Base-by-base conservation (phyloP, 352 stramenopile species). In the Pythium periplocum region DNA sequence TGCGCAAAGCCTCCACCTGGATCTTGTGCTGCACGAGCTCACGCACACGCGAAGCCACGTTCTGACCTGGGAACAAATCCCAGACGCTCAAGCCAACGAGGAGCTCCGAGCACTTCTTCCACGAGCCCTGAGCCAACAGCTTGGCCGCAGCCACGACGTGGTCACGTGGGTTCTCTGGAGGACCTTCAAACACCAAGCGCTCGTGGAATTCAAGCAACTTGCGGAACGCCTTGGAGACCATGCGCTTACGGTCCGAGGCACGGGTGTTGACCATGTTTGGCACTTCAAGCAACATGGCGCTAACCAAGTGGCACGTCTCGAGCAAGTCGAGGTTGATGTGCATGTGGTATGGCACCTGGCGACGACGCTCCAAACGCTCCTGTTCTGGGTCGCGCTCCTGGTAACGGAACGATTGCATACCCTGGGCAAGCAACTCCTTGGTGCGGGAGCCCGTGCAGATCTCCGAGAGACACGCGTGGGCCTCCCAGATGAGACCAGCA, bases 251-350 rank as follows among this genome's bases (percentile, higher is more conserved):
- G 63, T 96, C 79, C 54, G 80, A 78, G 4, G 84, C 65, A 47
- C 77, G 78, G 58, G 78, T 71, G 57, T 93, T 91, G 35, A 97
- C 93, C 90, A 98, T 98, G 75, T 98, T 98, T 38, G 96, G 96
- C 57, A 99, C 91, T 73, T 99, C 97, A 8, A 99, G 81, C 41
- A 99, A 85, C 96, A 99, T 99, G 39, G 97, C 97, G 61, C 84
- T 95, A 40, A 98, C 98, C 37, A 99, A 78, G 76, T 99, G 96
- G 69, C 89, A 98, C 53, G 90, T 96, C 69, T 99, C 97, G 36
- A 99, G 77, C 58, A 99, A 65, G 65, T 99, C 97, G 17, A 99
- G 73, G 71, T 99, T 99, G 67, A 99, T 98, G 78, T 99, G 97
- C 90, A 98, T 98, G 78, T 99, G 97, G 79, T 98, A 99, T 35